Conservation (phyloP, 169 alveolate genomes). For the Eimeria necatrix region DNA sequence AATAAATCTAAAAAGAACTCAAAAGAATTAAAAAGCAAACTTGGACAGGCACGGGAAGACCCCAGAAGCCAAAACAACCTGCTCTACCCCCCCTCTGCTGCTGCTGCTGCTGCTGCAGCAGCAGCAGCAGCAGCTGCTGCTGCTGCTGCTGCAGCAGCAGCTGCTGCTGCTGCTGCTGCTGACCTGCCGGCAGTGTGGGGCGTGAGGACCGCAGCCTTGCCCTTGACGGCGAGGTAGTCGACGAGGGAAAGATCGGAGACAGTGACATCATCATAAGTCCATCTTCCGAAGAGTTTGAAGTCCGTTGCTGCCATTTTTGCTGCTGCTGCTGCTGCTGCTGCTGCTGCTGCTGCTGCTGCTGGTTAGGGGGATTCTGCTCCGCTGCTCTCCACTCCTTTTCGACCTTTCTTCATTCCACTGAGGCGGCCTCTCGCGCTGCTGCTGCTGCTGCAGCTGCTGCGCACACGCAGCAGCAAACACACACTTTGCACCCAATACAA, state of each 20-base stretch:
- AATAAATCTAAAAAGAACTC: too few species aligned
- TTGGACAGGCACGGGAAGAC: too few species aligned
- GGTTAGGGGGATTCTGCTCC: neutral
- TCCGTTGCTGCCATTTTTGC: conserved; percentile 65
- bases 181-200: conserved; percentile 99
- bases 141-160: too few species aligned
- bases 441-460: too few species aligned
- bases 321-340: conserved; percentile 1
- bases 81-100: too few species aligned
- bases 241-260: conserved; percentile 96
- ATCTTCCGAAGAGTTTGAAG: conserved; percentile 96
- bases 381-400: neutral
- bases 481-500: too few species aligned
- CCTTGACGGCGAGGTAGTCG: conserved; percentile 92
- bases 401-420: neutral
- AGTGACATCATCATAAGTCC: conserved; percentile 98
- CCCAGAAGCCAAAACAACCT: too few species aligned
- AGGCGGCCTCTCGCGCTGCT: neutral
- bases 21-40: too few species aligned
- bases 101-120: too few species aligned
- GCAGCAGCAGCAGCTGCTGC: too few species aligned
- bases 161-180: too few species aligned
- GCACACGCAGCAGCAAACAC: too few species aligned
- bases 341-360: neutral
- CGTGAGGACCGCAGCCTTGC: conserved; percentile 97